Evolutionary conservation across 805 yeast genomes (phyloP), one percentile per base, ranked within the genome.

Genomic region (Deakozyma indianensis): DNA sequence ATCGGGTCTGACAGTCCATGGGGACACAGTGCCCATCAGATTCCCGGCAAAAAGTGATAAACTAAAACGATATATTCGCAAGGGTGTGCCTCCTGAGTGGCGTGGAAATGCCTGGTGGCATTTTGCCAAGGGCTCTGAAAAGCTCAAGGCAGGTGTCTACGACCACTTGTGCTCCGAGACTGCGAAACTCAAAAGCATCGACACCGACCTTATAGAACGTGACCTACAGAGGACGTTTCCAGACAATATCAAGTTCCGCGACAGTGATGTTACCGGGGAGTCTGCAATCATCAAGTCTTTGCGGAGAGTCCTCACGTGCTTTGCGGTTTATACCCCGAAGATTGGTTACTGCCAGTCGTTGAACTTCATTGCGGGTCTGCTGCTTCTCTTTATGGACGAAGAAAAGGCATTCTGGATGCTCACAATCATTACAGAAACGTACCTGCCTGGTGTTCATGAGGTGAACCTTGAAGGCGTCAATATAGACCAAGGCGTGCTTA

Each of bases 61-160:
- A 40, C 51, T 86, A 51, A 81, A 83, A 56, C 73, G 94, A 48
- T 80, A 84, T 55, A 76, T 92, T 11, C 73, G 96, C 46, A 83
- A 83, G 59, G 98, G 98, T 11, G 80, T 90, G 9, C 97, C 98
- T 0, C 88, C 95, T 0, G 96, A 86, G 58, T 90, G 96, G 96
- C 69, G 98, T 52, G 98, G 98, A 1, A 75, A 76, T 52, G 96
- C 96, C 0, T 90, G 98, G 98, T 90, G 92, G 71, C 80, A 78
- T 67, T 90, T 84, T 61, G 94, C 95, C 5, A 78, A 79, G 22
- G 98, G 97, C 2, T 72, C 78, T 46, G 92, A 83, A 45, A 72
- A 71, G 52, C 62, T 86, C 47, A 77, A 73, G 52, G 75, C 77
- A 35, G 95, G 94, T 1, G 71, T 83, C 2, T 92, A 88, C 60